A percentile compares a stretch with the other conserved stretches of the same genome.
phyloP scores from a whole-genome alignment of 225 moss, liverwort and hornwort species.

The Rhytidiadelphus loreus region DNA sequence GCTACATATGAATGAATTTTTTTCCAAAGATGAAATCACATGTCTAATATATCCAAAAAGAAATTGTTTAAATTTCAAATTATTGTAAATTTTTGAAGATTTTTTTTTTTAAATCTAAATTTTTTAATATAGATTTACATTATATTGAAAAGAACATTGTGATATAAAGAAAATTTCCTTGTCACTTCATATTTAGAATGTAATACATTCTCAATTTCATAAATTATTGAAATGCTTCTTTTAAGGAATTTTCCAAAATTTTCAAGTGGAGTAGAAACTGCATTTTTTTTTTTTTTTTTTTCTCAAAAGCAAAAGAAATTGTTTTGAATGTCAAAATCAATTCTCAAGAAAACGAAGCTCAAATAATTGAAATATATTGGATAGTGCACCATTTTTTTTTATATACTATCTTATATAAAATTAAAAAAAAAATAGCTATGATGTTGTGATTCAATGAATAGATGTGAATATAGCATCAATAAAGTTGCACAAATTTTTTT shows the following conservation, averaged over 20 bases:
- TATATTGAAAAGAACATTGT: neutral
- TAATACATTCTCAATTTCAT: too few relatives aligned
- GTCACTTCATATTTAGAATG: fast-evolving
- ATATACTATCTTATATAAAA: neutral
- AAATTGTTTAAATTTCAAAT: neutral
- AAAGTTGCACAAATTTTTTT: neutral
- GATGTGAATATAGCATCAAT: neutral
- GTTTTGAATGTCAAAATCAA: neutral
- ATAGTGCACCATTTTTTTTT: neutral
- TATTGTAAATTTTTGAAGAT: neutral
- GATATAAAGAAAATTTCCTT: neutral
- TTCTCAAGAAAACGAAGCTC: fast-evolving
- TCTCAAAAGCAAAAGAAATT: fast-evolving
- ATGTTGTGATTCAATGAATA: too few relatives aligned
- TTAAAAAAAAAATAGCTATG: fast-evolving
- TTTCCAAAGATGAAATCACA: neutral
- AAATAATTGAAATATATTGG: neutral
- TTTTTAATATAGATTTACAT: too few relatives aligned
- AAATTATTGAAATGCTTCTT: too few relatives aligned
- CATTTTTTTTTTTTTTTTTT: fast-evolving
- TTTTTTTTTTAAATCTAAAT: too few relatives aligned
- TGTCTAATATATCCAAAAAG: neutral
- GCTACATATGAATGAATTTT: neutral
- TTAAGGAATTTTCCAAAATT: neutral
- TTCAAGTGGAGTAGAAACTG: fast-evolving